phyloP scores from a whole-genome alignment of 2,329 filamentous ascomycete genomes.

The Basipetospora chlamydospora region DNA sequence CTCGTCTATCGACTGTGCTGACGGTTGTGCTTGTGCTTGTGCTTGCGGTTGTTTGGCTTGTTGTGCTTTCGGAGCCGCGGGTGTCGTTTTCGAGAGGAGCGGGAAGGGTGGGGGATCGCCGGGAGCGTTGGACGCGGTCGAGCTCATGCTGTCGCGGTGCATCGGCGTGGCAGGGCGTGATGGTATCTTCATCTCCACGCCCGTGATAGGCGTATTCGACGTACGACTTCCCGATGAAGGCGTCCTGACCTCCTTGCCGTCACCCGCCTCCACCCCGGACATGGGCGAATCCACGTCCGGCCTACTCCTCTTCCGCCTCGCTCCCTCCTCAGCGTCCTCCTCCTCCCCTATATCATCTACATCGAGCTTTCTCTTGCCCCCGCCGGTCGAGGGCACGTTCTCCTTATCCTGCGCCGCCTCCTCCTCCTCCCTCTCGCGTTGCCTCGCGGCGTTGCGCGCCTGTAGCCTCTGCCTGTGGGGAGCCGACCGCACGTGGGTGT shows the following conservation, averaged over 20 bases:
- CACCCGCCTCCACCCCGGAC: no score
- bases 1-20: slow-evolving; percentile 50
- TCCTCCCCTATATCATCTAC: slow-evolving; percentile 17
- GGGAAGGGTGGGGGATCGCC: slow-evolving; percentile 8
- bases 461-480: slow-evolving; percentile 28
- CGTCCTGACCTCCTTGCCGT: no score
- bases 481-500: slow-evolving; percentile 39
- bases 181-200: slow-evolving; percentile 47
- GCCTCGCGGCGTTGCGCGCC: slow-evolving; percentile 8
- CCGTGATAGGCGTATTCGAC: slow-evolving; percentile 37
- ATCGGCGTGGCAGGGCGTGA: slow-evolving; percentile 46
- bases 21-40: slow-evolving; percentile 8
- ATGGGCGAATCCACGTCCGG: slow-evolving; percentile 17
- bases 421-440: background rate
- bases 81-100: no score
- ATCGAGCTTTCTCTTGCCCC: slow-evolving; percentile 20
- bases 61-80: no score
- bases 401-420: no score
- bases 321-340: slow-evolving; percentile 13
- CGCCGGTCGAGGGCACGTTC: no score
- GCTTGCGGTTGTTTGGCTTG: slow-evolving; percentile 19
- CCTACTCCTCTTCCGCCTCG: slow-evolving; percentile 31
- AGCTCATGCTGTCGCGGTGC: slow-evolving; percentile 12
- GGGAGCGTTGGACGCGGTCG: slow-evolving; percentile 15
- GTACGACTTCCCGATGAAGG: no score